Percentiles rank a stretch among this genome's conserved stretches.
phyloP scores from a whole-genome alignment of 257 asterid species.

The Parsonsia alboflavescens region DNA sequence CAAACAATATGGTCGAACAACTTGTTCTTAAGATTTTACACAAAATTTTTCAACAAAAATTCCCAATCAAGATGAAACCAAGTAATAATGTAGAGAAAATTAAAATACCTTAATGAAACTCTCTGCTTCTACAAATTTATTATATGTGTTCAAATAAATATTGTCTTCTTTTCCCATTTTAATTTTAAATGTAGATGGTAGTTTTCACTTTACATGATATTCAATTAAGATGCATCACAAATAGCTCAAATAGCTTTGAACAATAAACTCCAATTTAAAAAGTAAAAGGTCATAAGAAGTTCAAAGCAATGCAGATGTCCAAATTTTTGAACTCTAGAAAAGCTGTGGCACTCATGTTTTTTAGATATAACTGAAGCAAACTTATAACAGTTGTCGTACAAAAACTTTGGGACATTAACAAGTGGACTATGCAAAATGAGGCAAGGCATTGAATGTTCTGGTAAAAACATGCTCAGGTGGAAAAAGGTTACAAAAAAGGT shows the following conservation, averaged over 20 bases:
- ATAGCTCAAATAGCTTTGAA: not conserved
- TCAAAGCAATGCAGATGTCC: not conserved
- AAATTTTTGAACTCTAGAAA: not conserved
- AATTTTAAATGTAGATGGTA: too few relatives aligned
- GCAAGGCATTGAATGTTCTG: not conserved
- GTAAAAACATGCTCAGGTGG: not conserved
- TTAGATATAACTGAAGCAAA: not conserved
- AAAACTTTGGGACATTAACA: not conserved
- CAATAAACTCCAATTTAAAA: not conserved
- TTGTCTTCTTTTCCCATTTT: too few relatives aligned
- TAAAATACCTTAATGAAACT: too few relatives aligned
- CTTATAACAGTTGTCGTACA: not conserved
- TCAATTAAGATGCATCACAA: not conserved
- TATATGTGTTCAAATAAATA: too few relatives aligned
- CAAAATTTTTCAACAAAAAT: too few relatives aligned
- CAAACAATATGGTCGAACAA: too few relatives aligned
- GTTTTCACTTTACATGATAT: too few relatives aligned
- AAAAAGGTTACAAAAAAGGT: not conserved
- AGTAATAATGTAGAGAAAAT: too few relatives aligned
- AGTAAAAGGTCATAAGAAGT: not conserved
- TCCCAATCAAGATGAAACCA: too few relatives aligned
- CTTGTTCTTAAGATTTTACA: too few relatives aligned
- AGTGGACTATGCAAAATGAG: not conserved
- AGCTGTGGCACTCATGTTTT: not conserved
- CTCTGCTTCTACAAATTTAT: too few relatives aligned